Conservation (phyloP, 2,329 filamentous ascomycete genomes). For the Pyrenochaeta sp. region DNA sequence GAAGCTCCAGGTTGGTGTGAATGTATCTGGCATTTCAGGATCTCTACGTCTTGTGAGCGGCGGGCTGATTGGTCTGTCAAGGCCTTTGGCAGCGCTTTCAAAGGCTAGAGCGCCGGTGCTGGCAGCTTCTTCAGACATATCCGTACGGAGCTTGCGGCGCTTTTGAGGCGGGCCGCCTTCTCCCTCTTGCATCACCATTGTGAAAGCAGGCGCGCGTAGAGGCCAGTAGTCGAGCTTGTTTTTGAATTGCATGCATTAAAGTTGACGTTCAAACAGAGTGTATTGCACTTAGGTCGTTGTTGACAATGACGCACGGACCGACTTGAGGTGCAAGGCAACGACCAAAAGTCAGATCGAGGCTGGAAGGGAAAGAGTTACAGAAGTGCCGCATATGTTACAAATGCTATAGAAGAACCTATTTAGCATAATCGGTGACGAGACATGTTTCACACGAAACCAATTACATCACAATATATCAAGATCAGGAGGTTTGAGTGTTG, state of each 20-base stretch:
- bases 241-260: neutral
- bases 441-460: too few relatives aligned
- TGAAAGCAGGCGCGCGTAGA: neutral
- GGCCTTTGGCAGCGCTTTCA: slow-evolving; percentile 8
- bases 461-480: neutral
- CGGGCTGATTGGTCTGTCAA: slow-evolving; percentile 41
- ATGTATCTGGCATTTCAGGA: neutral
- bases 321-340: slow-evolving; percentile 6
- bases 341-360: neutral
- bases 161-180: slow-evolving; percentile 28
- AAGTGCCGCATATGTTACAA: neutral
- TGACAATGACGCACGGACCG: slow-evolving; percentile 8
- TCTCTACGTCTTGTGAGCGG: slow-evolving; percentile 26
- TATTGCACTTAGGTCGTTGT: neutral
- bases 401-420: neutral
- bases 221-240: neutral
- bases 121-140: slow-evolving; percentile 4
- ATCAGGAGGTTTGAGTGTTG: slow-evolving; percentile 1
- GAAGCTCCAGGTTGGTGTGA: slow-evolving; percentile 22
- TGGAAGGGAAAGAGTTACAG: neutral
- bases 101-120: neutral
- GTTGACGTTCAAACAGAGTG: neutral
- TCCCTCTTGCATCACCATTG: slow-evolving; percentile 14
- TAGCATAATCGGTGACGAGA: too few relatives aligned
- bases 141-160: slow-evolving; percentile 32